Percentiles rank a stretch among this genome's conserved stretches.
These are phyloP conservation scores for Tuber umbilicatum DNA, from an alignment of 495 filamentous ascomycete genomes.

Conservation along the genomic window DNA sequence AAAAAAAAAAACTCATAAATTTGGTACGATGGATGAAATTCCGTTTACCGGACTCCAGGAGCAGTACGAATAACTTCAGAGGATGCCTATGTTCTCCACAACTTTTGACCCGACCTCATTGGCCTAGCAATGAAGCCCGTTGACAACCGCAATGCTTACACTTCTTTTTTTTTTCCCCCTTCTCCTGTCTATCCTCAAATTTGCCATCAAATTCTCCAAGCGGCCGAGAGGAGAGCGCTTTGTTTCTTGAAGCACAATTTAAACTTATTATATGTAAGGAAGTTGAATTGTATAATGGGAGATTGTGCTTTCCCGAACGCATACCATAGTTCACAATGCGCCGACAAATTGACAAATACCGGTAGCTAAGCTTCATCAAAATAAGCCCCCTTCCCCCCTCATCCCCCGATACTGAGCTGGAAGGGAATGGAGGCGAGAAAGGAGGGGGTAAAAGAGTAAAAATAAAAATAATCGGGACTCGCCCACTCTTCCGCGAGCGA, in stretches of 20 bases:
- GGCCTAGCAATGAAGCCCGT: constrained; percentile 33
- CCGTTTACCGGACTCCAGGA: background rate
- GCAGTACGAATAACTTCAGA: background rate
- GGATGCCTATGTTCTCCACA: constrained; percentile 22
- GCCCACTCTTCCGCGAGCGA: background rate
- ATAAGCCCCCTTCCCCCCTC: background rate
- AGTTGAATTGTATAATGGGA: background rate
- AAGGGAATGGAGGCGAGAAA: background rate
- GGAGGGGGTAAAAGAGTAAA: background rate
- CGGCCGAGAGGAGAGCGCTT: background rate
- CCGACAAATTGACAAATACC: background rate
- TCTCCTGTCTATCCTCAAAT: constrained; percentile 22
- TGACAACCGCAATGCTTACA: constrained; percentile 24
- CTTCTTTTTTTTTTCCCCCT: constrained; percentile 7
- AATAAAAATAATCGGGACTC: background rate
- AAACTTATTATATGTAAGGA: background rate
- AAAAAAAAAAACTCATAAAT: constrained; percentile 27
- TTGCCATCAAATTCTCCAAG: constrained; percentile 9
- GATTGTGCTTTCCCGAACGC: background rate
- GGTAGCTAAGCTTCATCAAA: background rate
- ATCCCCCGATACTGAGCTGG: background rate
- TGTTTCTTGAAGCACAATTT: background rate
- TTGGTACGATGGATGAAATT: constrained; percentile 20
- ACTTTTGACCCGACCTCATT: constrained; percentile 31
- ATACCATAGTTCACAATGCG: background rate